Conservation (phyloP, 441 rosid species). For the Pelargonium fulgidum region DNA sequence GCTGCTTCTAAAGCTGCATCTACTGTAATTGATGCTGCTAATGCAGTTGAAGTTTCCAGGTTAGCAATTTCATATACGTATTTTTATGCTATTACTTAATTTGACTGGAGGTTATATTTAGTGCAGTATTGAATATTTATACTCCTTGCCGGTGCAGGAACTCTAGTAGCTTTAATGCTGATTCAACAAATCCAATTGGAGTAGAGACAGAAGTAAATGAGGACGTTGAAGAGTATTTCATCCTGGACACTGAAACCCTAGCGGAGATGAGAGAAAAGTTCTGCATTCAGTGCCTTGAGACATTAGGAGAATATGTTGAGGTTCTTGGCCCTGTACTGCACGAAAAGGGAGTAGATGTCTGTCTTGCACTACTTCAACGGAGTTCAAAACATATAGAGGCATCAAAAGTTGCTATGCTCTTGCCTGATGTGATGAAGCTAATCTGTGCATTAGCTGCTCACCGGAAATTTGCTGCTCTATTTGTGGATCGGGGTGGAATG, state of each 20-base stretch:
- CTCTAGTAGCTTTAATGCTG: slow-evolving; percentile 27
- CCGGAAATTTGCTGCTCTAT: slow-evolving; percentile 93
- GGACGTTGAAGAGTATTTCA: slow-evolving; percentile 57
- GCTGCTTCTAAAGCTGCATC: slow-evolving; percentile 92
- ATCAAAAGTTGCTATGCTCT: slow-evolving; percentile 37
- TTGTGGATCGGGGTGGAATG: slow-evolving; percentile 96
- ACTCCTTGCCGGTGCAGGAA: slow-evolving; percentile 43
- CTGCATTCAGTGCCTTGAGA: slow-evolving; percentile 88
- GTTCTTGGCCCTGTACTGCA: slow-evolving; percentile 95
- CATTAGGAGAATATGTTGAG: slow-evolving; percentile 90
- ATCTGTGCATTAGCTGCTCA: slow-evolving; percentile 97
- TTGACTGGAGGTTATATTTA: slow-evolving; percentile 18
- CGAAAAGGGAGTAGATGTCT: slow-evolving; percentile 97
- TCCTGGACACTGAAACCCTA: slow-evolving; percentile 63
- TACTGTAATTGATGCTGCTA: slow-evolving; percentile 89
- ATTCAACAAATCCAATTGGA: slow-evolving; percentile 31
- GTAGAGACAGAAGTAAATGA: slow-evolving; percentile 37
- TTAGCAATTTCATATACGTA: slow-evolving; percentile 26
- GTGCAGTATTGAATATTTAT: slow-evolving; percentile 21
- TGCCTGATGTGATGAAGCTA: slow-evolving; percentile 97
- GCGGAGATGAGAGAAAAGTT: slow-evolving; percentile 82
- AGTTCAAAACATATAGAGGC: slow-evolving; percentile 45
- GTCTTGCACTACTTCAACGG: slow-evolving; percentile 69
- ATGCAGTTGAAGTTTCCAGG: slow-evolving; percentile 72
- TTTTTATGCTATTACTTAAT: slow-evolving; percentile 10